Evolutionary conservation across 2,329 filamentous ascomycete genomes (phyloP), one percentile per base, ranked within the genome.

Genomic region (Talaromyces sp.): DNA sequence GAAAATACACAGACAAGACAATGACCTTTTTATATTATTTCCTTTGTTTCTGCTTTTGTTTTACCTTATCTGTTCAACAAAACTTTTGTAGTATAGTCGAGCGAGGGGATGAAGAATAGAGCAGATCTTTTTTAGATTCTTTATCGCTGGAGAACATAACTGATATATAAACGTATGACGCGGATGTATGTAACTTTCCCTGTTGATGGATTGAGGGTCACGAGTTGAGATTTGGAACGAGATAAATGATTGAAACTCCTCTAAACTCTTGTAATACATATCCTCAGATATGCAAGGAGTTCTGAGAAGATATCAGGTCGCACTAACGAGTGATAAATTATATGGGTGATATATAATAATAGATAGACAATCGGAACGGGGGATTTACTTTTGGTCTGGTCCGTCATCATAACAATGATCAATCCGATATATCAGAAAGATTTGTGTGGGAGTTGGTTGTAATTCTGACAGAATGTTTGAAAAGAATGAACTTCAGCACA

Each of bases 81-180:
- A 62, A 58, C 19, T 39, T 58, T 37, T 65, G 64, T 65, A 65
- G 64, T 65, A 65, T 65, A 65, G 64, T 62, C 60, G 59, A 61
- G 43, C 37, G 22, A 63, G 64, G 48, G 56, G 57, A 48, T 60
- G 64, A 59, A 59, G 61, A 64, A 64, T 64, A 60, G 66, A 62
- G 58, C 52, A 50, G 65, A 59, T 63, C 10, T 10, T 47, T 63
- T 22, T 47, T 48, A 47, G 11, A 45, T 27, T 33, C 11, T 37
- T 56, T 35, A 16, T 41, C 27, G 3, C 27, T 31, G 27, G 27
- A 31, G 27, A 31, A 31, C 27, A 31, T 31, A 7, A 6, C 11
- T 41, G 39, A 41, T 16, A 41, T n/a, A 11, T 0, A 37, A 37
- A 37, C 35, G 35, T 37, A 1, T 13, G 35, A 11, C 9, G 10